A percentile compares a stretch with the other conserved stretches of the same genome.
phyloP scores from a whole-genome alignment of 2,329 filamentous ascomycete genomes.

The Cordyceps pruinosa region DNA sequence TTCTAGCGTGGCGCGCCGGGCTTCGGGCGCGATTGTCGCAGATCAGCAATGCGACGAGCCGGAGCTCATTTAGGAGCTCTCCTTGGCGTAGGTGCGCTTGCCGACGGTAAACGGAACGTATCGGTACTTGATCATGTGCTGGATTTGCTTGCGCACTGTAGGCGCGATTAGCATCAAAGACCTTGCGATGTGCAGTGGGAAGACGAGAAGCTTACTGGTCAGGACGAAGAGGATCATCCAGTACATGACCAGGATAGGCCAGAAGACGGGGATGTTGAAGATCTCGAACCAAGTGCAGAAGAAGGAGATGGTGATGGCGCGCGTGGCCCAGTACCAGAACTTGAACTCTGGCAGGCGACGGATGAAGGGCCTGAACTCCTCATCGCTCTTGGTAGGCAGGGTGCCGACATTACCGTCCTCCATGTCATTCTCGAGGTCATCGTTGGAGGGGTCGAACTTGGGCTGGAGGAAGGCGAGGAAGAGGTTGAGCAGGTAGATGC shows the following conservation, averaged over 20 bases:
- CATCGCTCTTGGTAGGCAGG: slow-evolving; percentile 89
- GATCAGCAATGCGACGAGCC: not conserved
- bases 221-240: slow-evolving; percentile 95
- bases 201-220: slow-evolving; percentile 77
- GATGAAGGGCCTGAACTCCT: slow-evolving; percentile 97
- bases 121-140: slow-evolving; percentile 99
- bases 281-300: slow-evolving; percentile 86
- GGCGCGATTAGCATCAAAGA: slow-evolving; percentile 6
- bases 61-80: slow-evolving; percentile 37
- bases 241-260: slow-evolving; percentile 96
- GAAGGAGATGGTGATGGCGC: slow-evolving; percentile 77
- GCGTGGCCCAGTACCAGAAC: slow-evolving; percentile 96
- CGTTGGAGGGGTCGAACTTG: slow-evolving; percentile 96
- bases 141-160: slow-evolving; percentile 96
- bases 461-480: slow-evolving; percentile 98
- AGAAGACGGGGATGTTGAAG: slow-evolving; percentile 97
- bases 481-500: slow-evolving; percentile 97
- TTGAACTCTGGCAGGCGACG: slow-evolving; percentile 96
- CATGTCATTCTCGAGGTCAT: slow-evolving; percentile 85
- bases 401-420: slow-evolving; percentile 80
- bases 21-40: not conserved
- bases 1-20: not conserved
- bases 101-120: slow-evolving; percentile 92
- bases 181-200: not conserved
- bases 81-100: slow-evolving; percentile 73